Evolutionary conservation across 1,139 yeast genomes (phyloP).

Genomic region (Debaryomycetaceae sp.): DNA sequence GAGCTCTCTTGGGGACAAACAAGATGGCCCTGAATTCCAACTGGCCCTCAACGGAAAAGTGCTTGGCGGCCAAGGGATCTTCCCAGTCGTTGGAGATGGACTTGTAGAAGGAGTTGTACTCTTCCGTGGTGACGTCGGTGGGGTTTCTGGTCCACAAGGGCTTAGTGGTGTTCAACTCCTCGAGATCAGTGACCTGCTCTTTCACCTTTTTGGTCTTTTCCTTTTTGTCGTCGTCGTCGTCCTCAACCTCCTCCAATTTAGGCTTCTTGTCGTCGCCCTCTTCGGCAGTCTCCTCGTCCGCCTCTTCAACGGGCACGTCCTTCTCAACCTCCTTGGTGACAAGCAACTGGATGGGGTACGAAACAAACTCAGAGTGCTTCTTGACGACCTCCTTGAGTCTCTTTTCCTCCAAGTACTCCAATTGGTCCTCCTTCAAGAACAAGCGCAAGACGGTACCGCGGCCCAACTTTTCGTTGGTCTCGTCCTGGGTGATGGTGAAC

Average conservation of each 20-base stretch:
- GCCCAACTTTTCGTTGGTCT: constrained; percentile 69
- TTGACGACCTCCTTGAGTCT: constrained; percentile 98
- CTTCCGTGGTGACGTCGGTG: constrained; percentile 94
- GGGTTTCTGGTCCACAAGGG: constrained; percentile 99
- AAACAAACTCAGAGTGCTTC: constrained; percentile 98
- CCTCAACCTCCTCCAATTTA: constrained; percentile 66
- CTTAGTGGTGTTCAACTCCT: constrained; percentile 97
- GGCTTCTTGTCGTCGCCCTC: constrained; percentile 45
- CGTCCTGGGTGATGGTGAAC: constrained; percentile 92
- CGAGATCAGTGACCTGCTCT: constrained; percentile 80
- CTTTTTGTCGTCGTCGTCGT: constrained; percentile 60
- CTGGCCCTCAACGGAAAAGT: constrained; percentile 99
- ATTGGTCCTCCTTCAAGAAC: constrained; percentile 97
- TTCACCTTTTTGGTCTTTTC: constrained; percentile 67
- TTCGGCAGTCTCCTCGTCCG: constrained; percentile 44
- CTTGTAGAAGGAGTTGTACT: constrained; percentile 98
- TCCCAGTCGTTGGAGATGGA: constrained; percentile 99
- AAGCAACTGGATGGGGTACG: constrained; percentile 97
- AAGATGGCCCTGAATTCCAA: constrained; percentile 97
- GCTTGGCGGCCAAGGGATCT: constrained; percentile 99
- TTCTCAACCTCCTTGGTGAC: constrained; percentile 98
- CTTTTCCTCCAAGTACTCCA: constrained; percentile 98
- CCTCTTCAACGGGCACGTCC: constrained; percentile 74
- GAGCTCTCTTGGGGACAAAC: constrained; percentile 98
- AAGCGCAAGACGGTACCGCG: constrained; percentile 96